These are phyloP conservation scores for Trichoderma asperelloides DNA, from an alignment of 495 filamentous ascomycete species.

Conservation along the genomic window DNA sequence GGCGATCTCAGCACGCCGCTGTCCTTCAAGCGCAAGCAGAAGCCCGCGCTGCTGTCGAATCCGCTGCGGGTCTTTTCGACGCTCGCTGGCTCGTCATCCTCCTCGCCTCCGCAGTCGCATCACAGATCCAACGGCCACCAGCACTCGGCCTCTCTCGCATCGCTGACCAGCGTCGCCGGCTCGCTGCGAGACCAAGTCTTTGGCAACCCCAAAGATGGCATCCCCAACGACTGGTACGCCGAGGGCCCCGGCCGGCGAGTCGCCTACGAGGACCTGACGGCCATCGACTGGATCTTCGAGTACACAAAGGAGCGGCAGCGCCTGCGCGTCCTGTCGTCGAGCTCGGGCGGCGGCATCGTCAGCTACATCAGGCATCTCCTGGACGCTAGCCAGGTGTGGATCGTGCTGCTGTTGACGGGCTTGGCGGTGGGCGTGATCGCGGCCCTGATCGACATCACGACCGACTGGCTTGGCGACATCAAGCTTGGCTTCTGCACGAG, in stretches of 20 bases:
- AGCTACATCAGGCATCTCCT: constrained; percentile 62
- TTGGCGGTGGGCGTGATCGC: constrained; percentile 76
- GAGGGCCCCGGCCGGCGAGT: constrained; percentile 87
- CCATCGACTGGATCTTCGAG: constrained; percentile 99
- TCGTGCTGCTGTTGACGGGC: constrained; percentile 67
- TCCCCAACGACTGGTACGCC: constrained; percentile 73
- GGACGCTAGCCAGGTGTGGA: constrained; percentile 86
- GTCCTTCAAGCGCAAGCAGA: constrained; percentile 79
- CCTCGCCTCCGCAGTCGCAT: constrained; percentile 9
- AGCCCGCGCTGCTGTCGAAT: constrained; percentile 40
- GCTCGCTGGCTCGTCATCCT: constrained; percentile 38
- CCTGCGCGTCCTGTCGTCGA: constrained; percentile 62
- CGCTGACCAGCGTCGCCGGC: not conserved
- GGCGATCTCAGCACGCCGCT: constrained; percentile 48
- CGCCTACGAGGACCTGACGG: constrained; percentile 91
- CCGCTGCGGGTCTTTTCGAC: constrained; percentile 47
- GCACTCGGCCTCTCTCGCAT: not conserved
- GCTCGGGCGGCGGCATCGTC: constrained; percentile 53
- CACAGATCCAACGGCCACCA: constrained; percentile 9
- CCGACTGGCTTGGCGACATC: constrained; percentile 87
- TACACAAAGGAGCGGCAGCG: constrained; percentile 94
- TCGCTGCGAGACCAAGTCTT: not conserved
- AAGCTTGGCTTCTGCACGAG: constrained; percentile 84
- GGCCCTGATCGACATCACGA: constrained; percentile 83
- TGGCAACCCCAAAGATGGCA: constrained; percentile 48